These are phyloP conservation scores for Luzula sylvatica DNA, from an alignment of 176 grass and related monocot species.

Conservation along the genomic window DNA sequence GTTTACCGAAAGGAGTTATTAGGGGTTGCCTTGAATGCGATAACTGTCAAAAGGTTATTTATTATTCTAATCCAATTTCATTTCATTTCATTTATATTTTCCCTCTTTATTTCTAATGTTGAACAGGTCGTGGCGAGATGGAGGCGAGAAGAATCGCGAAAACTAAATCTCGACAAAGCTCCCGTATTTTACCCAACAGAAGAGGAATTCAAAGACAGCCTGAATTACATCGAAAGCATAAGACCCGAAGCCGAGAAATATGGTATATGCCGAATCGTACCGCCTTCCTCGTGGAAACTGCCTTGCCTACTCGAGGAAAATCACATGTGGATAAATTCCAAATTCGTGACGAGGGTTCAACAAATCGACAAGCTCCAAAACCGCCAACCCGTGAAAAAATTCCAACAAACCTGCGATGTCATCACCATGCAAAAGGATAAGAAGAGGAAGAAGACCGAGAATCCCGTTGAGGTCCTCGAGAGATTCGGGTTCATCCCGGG, in stretches of 20 bases:
- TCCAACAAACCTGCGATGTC: conserved; percentile 19
- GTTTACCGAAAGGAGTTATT: conserved; percentile 74
- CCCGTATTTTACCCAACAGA: conserved; percentile 18
- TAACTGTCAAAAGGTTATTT: conserved; percentile 56
- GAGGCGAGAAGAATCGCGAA: conserved; percentile 50
- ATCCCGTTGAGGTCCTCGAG: conserved; percentile 29
- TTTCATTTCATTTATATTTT: not conserved
- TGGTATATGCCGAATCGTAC: conserved; percentile 95
- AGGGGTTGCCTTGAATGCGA: conserved; percentile 59
- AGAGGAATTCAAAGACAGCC: conserved; percentile 64
- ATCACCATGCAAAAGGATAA: conserved; percentile 26
- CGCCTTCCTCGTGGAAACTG: conserved; percentile 83
- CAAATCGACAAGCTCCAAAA: conserved; percentile 92
- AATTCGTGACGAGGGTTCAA: conserved; percentile 72
- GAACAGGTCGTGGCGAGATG: conserved; percentile 71
- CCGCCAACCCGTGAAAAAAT: conserved; percentile 49
- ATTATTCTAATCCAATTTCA: not conserved
- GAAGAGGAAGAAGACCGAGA: conserved; percentile 49
- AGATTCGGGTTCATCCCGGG: conserved; percentile 87
- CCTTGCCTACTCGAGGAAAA: conserved; percentile 64
- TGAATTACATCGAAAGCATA: conserved; percentile 88
- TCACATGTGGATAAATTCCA: conserved; percentile 51
- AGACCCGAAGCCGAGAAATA: conserved; percentile 45
- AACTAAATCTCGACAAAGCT: conserved; percentile 66
- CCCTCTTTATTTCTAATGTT: not conserved